Evolutionary conservation across 495 filamentous ascomycete genomes (phyloP), one percentile per base, ranked within the genome.

Genomic region (Penicillium robsamsonii): DNA sequence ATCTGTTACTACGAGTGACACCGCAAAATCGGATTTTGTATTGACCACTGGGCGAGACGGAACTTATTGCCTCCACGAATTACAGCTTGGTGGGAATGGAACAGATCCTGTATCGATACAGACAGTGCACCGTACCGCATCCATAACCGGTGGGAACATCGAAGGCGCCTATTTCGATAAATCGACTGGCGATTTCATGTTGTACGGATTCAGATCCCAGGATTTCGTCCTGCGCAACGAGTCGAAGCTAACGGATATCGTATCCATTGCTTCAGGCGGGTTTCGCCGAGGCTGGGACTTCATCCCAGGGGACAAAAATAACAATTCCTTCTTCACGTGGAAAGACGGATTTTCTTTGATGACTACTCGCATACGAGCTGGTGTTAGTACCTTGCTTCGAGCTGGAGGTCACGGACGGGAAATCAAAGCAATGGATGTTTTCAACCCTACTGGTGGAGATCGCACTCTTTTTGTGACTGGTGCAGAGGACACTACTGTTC

Each of bases 401-500:
- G 50, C 64, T 0, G 94, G 94, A 0, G 82, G 82, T 1, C 94
- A 99, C 69, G 94, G 94, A 0, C 72, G 94, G 33, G 94, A 99
- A 74, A 88, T 97, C 58, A 93, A 93, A 69, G 78, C 87, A 2
- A 74, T 86, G 57, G 84, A 89, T n/a, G 65, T 85, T 7, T 79
- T 72, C 5, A 60, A 65, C 1, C 8, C 42, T 2, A 27, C 50
- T 5, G 40, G 55, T 18, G 64, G 57, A 6, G 31, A 17, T 27
- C 55, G 48, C 6, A 70, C 65, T 27, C 62, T 58, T 46, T 69
- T 96, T 38, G 92, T 89, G 1, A 97, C 93, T 0, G 94, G 89
- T 0, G 87, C 90, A 0, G 94, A 97, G 70, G 94, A 97, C 61
- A 97, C 95, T 0, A 75, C 81, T 1, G 87, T 97, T 56, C 82